Conservation (phyloP, 306 rosid species). For the Coriaria nepalensis region DNA sequence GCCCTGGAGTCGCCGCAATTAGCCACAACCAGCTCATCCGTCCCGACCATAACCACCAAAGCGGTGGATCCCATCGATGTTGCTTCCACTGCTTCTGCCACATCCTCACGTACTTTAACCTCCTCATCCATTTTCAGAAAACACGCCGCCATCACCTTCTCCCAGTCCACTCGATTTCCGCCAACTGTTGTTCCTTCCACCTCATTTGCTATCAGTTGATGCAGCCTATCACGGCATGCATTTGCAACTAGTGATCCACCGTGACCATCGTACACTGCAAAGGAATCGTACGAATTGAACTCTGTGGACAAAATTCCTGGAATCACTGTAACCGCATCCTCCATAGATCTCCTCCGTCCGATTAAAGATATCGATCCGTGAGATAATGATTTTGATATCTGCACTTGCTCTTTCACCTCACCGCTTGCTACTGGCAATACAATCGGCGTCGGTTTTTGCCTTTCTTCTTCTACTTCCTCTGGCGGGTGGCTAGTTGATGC, state of each 20-base stretch:
- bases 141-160: constrained; percentile 22
- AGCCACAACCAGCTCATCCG: constrained; percentile 37
- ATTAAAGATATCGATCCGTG: constrained; percentile 48
- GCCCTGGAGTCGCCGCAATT: constrained; percentile 59
- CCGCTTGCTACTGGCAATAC: too few species aligned
- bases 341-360: constrained; percentile 50
- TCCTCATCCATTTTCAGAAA: constrained; percentile 55
- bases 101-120: constrained; percentile 5
- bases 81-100: not conserved
- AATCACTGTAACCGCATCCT: constrained; percentile 34
- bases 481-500: too few species aligned
- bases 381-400: too few species aligned
- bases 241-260: constrained; percentile 39
- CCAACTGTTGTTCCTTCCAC: not conserved
- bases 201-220: constrained; percentile 37
- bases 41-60: constrained; percentile 32
- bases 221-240: constrained; percentile 49
- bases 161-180: constrained; percentile 27
- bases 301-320: constrained; percentile 8
- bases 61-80: constrained; percentile 47
- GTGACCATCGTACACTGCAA: constrained; percentile 58
- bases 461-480: too few species aligned
- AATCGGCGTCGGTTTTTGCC: too few species aligned
- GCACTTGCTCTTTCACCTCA: too few species aligned
- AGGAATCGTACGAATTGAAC: constrained; percentile 22